Evolutionary conservation across 345 rosid genomes (phyloP).

Genomic region (Camelina hispida): DNA sequence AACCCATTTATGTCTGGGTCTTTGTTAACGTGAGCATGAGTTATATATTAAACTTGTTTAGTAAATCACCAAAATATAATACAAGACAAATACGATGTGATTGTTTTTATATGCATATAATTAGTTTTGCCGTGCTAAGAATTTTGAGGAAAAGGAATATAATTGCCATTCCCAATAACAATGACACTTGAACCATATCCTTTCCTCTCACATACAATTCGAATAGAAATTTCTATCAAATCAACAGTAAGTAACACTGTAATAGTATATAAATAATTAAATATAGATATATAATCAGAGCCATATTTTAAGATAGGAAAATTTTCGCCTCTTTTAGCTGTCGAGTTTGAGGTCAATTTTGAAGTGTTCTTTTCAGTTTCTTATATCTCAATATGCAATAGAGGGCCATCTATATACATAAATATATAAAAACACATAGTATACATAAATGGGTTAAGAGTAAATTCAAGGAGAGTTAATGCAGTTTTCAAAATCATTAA

Average conservation of each 20-base stretch:
- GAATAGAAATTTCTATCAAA: conserved; percentile 32
- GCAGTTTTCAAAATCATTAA: conserved; percentile 28
- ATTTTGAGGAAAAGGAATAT: conserved; percentile 34
- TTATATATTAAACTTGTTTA: neutral
- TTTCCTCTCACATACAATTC: conserved; percentile 24
- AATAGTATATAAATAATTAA: neutral
- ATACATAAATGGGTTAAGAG: conserved; percentile 11
- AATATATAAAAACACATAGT: neutral
- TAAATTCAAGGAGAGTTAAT: conserved; percentile 24
- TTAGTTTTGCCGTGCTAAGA: neutral
- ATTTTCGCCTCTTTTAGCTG: conserved; percentile 37
- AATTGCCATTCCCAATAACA: conserved; percentile 45
- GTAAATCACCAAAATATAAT: conserved; percentile 1
- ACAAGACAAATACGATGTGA: conserved; percentile 19
- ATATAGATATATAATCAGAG: neutral
- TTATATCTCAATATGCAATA: neutral
- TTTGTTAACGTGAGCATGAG: conserved; percentile 25
- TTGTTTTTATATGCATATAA: conserved; percentile 16
- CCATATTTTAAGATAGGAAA: conserved; percentile 11
- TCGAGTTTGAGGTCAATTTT: conserved; percentile 20
- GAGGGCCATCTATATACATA: conserved; percentile 20
- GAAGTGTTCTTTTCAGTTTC: conserved; percentile 6
- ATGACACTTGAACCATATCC: conserved; percentile 46
- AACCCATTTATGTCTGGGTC: neutral
- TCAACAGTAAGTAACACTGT: conserved; percentile 14